A percentile compares a stretch with the other conserved stretches of the same genome.
Conservation (phyloP, 1,139 yeast genomes). For the Geotrichum europaeum region DNA sequence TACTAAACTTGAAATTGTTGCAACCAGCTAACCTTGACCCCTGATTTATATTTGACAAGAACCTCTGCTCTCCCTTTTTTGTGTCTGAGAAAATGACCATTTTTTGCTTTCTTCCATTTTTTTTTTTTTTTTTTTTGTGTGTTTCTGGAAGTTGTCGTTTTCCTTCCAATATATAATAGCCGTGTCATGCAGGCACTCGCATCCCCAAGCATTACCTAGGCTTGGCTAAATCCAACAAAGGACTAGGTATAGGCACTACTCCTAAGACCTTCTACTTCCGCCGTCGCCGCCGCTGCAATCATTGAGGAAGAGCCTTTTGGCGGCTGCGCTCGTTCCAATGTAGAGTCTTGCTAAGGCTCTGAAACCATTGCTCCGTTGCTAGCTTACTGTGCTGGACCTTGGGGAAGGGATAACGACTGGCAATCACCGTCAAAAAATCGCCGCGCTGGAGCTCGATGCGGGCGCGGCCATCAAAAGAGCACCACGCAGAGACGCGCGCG, state of each 20-base stretch:
- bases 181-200: no score
- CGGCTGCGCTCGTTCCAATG: constrained; percentile 52
- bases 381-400: constrained; percentile 47
- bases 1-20: no score
- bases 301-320: constrained; percentile 27
- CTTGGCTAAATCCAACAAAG: no score
- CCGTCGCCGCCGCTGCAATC: neutral
- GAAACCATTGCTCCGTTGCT: constrained; percentile 45
- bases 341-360: constrained; percentile 42
- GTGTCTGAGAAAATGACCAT: no score
- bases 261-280: neutral
- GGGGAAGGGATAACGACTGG: constrained; percentile 70
- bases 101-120: no score
- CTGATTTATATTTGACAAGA: no score
- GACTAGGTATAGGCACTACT: neutral
- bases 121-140: no score
- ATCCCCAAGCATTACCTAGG: no score
- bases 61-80: no score
- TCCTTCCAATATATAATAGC: no score
- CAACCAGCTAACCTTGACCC: no score
- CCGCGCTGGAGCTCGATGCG: constrained; percentile 62
- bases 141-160: no score
- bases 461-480: constrained; percentile 73
- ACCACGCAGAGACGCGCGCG: constrained; percentile 71
- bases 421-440: constrained; percentile 64